A percentile compares a stretch with the other conserved stretches of the same genome.
Conservation (phyloP, 1,284 basidiomycete genomes). For the Trichosporon sp. region DNA sequence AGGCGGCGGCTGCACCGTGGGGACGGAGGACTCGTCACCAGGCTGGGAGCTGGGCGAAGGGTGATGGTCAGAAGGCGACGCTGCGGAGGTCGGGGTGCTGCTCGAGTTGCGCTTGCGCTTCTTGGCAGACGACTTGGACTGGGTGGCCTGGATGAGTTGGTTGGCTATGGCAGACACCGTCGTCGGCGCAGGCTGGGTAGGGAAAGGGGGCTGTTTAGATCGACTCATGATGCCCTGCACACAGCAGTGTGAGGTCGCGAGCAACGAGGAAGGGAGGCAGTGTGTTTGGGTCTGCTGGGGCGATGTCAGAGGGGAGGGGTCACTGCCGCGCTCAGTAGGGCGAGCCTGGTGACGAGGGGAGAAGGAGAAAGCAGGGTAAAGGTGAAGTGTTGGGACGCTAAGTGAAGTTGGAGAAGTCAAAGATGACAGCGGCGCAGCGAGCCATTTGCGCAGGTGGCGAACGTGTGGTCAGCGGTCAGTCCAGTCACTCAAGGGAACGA, state of each 20-base stretch:
- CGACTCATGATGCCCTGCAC: not conserved
- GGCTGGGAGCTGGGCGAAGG: not conserved
- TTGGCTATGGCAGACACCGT: not conserved
- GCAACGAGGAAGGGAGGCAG: not conserved
- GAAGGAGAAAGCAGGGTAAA: not conserved
- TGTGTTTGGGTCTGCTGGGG: not conserved
- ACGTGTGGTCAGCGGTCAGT: not conserved
- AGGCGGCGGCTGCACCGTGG: constrained; percentile 2
- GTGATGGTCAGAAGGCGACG: not conserved
- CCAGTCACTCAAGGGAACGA: not conserved
- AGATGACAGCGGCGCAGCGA: not conserved
- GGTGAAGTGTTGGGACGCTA: not conserved
- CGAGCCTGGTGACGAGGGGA: not conserved
- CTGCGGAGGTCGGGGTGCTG: not conserved
- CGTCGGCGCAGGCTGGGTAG: not conserved
- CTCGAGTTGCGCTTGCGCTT: not conserved
- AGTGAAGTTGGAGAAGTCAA: constrained; percentile 2
- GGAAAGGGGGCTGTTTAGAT: not conserved
- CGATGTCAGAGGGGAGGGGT: not conserved
- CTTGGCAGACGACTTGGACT: not conserved
- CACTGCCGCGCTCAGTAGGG: not conserved
- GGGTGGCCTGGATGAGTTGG: not conserved
- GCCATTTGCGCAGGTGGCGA: not conserved
- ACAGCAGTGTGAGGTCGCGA: not conserved
- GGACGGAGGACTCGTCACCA: no score